phyloP scores from a whole-genome alignment of 2,329 filamentous ascomycete species.

The Pseudopithomyces maydicus region DNA sequence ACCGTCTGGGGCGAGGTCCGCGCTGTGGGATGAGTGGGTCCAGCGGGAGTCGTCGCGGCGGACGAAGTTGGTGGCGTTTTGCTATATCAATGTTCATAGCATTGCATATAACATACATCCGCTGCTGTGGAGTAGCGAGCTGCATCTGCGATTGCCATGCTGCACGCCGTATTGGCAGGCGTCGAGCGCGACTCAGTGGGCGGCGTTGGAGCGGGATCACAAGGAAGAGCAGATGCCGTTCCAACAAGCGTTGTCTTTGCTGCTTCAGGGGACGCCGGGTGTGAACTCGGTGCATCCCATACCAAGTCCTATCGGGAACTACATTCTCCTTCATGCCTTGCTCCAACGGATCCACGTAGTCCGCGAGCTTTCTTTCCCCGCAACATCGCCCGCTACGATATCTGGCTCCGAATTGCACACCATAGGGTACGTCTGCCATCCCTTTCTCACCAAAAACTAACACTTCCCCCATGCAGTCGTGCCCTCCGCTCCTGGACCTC shows the following conservation, averaged over 20 bases:
- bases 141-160: slow-evolving; percentile 33
- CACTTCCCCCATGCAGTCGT: slow-evolving; percentile 13
- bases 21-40: slow-evolving; percentile 37
- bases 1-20: slow-evolving; percentile 23
- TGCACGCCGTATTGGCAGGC: slow-evolving; percentile 34
- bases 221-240: slow-evolving; percentile 33
- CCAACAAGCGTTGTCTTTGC: slow-evolving; percentile 31
- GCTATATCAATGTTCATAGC: slow-evolving; percentile 40
- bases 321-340: slow-evolving; percentile 36
- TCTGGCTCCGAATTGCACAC: slow-evolving; percentile 27
- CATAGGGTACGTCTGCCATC: slow-evolving; percentile 16
- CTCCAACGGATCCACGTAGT: slow-evolving; percentile 36
- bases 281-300: slow-evolving; percentile 28
- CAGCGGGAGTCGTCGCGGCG: slow-evolving; percentile 34
- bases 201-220: slow-evolving; percentile 25
- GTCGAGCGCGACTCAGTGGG: slow-evolving; percentile 32
- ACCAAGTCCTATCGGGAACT: slow-evolving; percentile 38
- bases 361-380: slow-evolving; percentile 30
- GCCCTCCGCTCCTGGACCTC: slow-evolving; percentile 42
- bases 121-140: slow-evolving; percentile 33
- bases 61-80: slow-evolving; percentile 38
- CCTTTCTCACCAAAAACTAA: not conserved
- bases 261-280: slow-evolving; percentile 24
- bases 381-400: slow-evolving; percentile 23
- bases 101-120: slow-evolving; percentile 40